These are phyloP conservation scores for Ophioceras dolichostomum DNA, from an alignment of 2,329 filamentous ascomycete genomes.

Conservation along the genomic window DNA sequence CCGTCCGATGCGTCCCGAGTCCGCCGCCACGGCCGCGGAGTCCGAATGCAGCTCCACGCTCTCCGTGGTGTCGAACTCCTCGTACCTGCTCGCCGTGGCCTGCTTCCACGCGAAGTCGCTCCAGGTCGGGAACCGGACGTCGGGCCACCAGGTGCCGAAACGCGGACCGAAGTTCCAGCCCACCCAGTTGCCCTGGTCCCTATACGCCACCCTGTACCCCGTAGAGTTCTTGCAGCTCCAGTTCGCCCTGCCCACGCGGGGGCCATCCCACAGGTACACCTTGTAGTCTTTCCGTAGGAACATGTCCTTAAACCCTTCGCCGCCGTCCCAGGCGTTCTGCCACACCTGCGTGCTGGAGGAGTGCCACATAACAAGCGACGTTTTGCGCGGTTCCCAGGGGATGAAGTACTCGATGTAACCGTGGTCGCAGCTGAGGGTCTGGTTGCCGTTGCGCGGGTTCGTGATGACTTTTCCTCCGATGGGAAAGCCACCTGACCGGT, in stretches of 20 bases:
- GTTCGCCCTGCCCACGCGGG: constrained; percentile 21
- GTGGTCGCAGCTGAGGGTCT: constrained; percentile 23
- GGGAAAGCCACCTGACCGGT: constrained; percentile 21
- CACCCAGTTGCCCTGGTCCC: constrained; percentile 13
- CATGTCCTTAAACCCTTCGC: constrained; percentile 25
- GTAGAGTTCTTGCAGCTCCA: constrained; percentile 20
- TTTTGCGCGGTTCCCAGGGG: constrained; percentile 18
- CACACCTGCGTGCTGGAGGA: constrained; percentile 22
- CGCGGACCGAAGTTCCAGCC: constrained; percentile 20
- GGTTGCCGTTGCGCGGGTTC: constrained; percentile 13
- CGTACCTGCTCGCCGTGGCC: constrained; percentile 18
- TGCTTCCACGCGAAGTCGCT: constrained; percentile 19
- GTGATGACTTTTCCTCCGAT: constrained; percentile 17
- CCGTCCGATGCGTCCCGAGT: constrained; percentile 15
- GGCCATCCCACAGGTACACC: constrained; percentile 24
- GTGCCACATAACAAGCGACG: constrained; percentile 24
- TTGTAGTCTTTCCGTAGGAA: constrained; percentile 22
- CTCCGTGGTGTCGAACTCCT: constrained; percentile 19
- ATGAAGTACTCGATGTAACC: constrained; percentile 26
- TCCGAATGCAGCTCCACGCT: constrained; percentile 20
- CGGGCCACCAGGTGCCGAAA: constrained; percentile 18
- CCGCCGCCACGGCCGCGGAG: constrained; percentile 19
- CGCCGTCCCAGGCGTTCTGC: constrained; percentile 25
- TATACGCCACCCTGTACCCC: constrained; percentile 16
- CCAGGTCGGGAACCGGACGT: constrained; percentile 19